Evolutionary conservation across 2,329 filamentous ascomycete species (phyloP).

Genomic region (Nannizzia gypsea): DNA sequence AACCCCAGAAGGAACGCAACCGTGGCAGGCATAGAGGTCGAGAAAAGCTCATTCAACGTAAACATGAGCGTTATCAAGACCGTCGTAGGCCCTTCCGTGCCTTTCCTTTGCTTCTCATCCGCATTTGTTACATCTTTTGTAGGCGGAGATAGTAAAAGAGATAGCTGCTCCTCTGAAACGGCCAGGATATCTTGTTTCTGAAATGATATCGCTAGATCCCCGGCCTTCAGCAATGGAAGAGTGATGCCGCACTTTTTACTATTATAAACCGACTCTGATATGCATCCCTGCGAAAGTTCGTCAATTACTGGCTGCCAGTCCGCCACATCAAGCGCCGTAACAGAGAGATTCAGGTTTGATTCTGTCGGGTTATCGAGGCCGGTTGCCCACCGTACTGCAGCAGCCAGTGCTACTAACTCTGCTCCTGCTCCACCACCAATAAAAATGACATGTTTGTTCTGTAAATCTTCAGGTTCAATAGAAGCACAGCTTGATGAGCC

Average conservation of each 20-base stretch:
- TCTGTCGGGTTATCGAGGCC: not conserved
- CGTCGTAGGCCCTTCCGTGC: conserved; percentile 15
- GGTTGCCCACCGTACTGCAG: conserved; percentile 30
- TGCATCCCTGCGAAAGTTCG: conserved; percentile 48
- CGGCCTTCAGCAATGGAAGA: conserved; percentile 18
- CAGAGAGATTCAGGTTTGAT: conserved; percentile 21
- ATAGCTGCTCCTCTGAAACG: conserved; percentile 28
- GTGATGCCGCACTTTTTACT: conserved; percentile 18
- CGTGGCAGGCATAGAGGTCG: conserved; percentile 59
- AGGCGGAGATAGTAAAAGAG: conserved; percentile 23
- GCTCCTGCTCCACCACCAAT: conserved; percentile 56
- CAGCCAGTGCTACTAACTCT: conserved; percentile 54
- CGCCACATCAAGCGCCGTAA: conserved; percentile 69
- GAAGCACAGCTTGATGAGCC: not conserved
- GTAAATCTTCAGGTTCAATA: not conserved
- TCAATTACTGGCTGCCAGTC: conserved; percentile 58
- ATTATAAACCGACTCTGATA: conserved; percentile 20
- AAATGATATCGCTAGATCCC: conserved; percentile 30
- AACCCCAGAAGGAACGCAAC: conserved; percentile 64
- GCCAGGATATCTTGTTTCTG: conserved; percentile 42
- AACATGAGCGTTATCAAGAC: conserved; percentile 73
- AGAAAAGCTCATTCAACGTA: conserved; percentile 91
- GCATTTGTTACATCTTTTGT: not conserved
- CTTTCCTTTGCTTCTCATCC: not conserved
- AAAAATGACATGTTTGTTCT: conserved; percentile 37